phyloP scores from a whole-genome alignment of 2,329 filamentous ascomycete genomes.

The Ampelomyces quisqualis region DNA sequence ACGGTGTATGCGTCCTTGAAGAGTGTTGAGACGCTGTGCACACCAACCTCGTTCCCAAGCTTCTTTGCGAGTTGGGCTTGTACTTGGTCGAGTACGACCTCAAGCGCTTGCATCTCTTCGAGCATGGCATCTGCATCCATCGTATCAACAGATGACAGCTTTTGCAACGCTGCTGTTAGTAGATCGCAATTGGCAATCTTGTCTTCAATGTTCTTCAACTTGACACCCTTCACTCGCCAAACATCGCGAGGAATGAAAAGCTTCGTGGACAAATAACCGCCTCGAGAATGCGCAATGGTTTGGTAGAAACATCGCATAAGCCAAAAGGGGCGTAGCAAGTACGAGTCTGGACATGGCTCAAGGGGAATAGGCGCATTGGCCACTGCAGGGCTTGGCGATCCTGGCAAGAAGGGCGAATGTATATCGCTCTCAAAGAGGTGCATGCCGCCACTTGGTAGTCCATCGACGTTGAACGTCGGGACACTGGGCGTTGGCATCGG shows the following conservation, averaged over 20 bases:
- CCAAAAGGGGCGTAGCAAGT: slow-evolving; percentile 94
- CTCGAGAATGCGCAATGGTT: slow-evolving; percentile 85
- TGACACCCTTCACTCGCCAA: slow-evolving; percentile 92
- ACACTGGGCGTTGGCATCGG: slow-evolving; percentile 69
- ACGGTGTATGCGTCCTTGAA: slow-evolving; percentile 67
- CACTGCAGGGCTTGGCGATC: slow-evolving; percentile 64
- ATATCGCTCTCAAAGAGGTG: slow-evolving; percentile 84
- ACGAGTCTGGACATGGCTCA: slow-evolving; percentile 88
- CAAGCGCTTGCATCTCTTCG: slow-evolving; percentile 90
- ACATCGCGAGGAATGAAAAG: slow-evolving; percentile 91
- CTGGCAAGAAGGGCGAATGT: slow-evolving; percentile 64
- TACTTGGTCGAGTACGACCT: slow-evolving; percentile 81
- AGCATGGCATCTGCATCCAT: slow-evolving; percentile 88
- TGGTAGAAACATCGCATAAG: slow-evolving; percentile 93
- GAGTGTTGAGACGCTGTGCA: slow-evolving; percentile 68
- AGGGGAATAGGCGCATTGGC: slow-evolving; percentile 72
- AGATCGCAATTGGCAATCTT: slow-evolving; percentile 91
- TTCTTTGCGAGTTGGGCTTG: slow-evolving; percentile 76
- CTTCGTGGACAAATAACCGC: slow-evolving; percentile 87
- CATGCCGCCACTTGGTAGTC: slow-evolving; percentile 65
- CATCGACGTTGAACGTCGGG: slow-evolving; percentile 60
- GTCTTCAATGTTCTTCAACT: slow-evolving; percentile 86
- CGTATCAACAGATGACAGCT: slow-evolving; percentile 80
- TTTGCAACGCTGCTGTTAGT: slow-evolving; percentile 82
- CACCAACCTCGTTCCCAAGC: slow-evolving; percentile 88